Evolutionary conservation across 371 early-diverging fungal genomes (phyloP), one percentile per base, ranked within the genome.

Genomic region (Syncephalis plumigaleata): DNA sequence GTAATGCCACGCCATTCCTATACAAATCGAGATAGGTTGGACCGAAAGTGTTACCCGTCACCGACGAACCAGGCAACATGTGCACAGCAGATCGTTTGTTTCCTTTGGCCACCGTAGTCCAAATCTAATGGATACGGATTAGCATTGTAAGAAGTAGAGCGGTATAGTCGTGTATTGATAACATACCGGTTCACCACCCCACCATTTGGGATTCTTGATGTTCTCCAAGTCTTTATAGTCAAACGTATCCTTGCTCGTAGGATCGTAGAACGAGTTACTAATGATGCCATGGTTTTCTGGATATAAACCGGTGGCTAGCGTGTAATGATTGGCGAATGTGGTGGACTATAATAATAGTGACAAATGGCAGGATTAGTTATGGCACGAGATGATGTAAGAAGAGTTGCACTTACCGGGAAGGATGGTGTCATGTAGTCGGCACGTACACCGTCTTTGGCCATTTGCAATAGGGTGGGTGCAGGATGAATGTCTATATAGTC

Each of bases 271-370:
- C 23, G 64, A 66, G 58, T 96, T 94, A 42, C 73, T 79, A 0
- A 96, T 84, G 46, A 96, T 93, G 8, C 95, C 96, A 55, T 95
- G 95, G 3, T 73, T 62, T 42, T 86, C 82, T 0, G 96, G 93
- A 56, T 81, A 87, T 27, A 93, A 59, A 5, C 96, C 96, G 2
- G 96, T 94, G 1, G 71, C 84, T 23, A 95, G 59, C 1, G 91
- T 73, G 62, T 86, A 93, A 58, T 95, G 95, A 62, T 95, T 95
- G 4, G 96, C 87, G 53, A 94, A 94, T 0, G 94, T 93, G 49
- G 83, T 67, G 56, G 72, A 31, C 31, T 31, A 31, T 4, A 11
- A 31, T 7, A 31, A 31, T 31, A 31, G 31, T 11, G 11, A 31
- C 4, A 31, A 31, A 31, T 31, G 31, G 4, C 4, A 31, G 31